A percentile compares a stretch with the other conserved stretches of the same genome.
These are phyloP conservation scores for Gnomoniopsis sp. DNA, from an alignment of 2,329 filamentous ascomycete genomes.

Conservation along the genomic window DNA sequence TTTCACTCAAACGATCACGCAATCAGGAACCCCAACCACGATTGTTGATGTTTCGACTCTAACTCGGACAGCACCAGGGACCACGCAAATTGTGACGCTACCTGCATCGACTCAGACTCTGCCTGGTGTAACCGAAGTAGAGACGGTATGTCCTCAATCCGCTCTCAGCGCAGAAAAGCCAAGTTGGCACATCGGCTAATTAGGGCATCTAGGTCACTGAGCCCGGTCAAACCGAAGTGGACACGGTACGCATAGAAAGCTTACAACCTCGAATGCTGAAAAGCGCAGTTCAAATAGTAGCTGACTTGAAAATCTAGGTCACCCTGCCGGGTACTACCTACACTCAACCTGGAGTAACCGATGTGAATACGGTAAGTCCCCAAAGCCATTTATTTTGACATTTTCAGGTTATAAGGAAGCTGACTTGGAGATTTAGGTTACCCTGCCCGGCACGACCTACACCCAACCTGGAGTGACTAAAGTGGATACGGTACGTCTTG, in stretches of 20 bases:
- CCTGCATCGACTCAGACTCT: conserved; percentile 14
- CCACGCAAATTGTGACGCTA: conserved; percentile 2
- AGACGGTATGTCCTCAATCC: background rate
- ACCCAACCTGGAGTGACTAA: background rate
- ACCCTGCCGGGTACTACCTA: background rate
- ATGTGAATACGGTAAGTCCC: background rate
- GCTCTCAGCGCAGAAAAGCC: background rate
- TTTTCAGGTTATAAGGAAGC: background rate
- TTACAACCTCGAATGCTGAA: no score
- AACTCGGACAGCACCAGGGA: conserved; percentile 12
- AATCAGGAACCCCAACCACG: background rate
- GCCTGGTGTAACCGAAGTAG: conserved; percentile 6
- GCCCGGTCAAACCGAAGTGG: background rate
- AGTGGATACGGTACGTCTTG: background rate
- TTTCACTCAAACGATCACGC: background rate
- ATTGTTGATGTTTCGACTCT: conserved; percentile 4
- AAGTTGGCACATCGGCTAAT: no score
- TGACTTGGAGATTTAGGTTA: background rate
- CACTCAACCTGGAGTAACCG: background rate
- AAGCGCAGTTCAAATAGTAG: background rate
- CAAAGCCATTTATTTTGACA: background rate
- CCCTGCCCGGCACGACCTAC: background rate
- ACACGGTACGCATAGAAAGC: no score
- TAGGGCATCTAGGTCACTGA: background rate
- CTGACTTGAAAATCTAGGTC: background rate